A percentile compares a stretch with the other conserved stretches of the same genome.
Evolutionary conservation across 768 basidiomycete genomes (phyloP).

Genomic region (Tulasnella sp.): DNA sequence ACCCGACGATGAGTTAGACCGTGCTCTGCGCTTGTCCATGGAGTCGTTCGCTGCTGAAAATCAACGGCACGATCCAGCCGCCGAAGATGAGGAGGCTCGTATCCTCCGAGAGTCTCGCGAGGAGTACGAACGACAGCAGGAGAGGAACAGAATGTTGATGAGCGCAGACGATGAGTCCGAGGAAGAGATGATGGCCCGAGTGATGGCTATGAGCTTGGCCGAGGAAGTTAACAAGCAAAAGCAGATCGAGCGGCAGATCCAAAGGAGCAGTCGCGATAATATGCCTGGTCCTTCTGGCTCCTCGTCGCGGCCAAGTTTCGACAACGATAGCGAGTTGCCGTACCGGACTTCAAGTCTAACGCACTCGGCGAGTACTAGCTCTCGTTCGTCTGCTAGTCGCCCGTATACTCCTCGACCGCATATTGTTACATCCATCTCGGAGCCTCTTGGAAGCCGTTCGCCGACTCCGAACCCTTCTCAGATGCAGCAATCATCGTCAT

Average conservation of each 20-base stretch:
- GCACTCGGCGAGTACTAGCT: not conserved
- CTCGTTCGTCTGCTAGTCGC: not conserved
- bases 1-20: slow-evolving; percentile 3
- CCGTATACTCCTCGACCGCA: not conserved
- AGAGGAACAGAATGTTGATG: not conserved
- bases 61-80: not conserved
- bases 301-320: not conserved
- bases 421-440: not conserved
- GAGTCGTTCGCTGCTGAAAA: slow-evolving; percentile 3
- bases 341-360: not conserved
- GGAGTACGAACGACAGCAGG: not conserved
- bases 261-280: not conserved
- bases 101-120: not conserved
- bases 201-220: slow-evolving; percentile 1
- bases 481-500: not conserved
- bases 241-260: not conserved
- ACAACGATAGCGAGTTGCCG: not conserved
- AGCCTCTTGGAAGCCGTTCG: not conserved
- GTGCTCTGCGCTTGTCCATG: slow-evolving; percentile 8
- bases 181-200: not conserved
- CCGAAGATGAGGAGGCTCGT: not conserved
- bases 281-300: not conserved
- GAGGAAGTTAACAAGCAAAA: not conserved
- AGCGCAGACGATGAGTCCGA: not conserved
- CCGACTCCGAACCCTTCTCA: not conserved